Evolutionary conservation across 2,329 filamentous ascomycete genomes (phyloP), one percentile per base, ranked within the genome.

Genomic region (Ampelomyces quisqualis): DNA sequence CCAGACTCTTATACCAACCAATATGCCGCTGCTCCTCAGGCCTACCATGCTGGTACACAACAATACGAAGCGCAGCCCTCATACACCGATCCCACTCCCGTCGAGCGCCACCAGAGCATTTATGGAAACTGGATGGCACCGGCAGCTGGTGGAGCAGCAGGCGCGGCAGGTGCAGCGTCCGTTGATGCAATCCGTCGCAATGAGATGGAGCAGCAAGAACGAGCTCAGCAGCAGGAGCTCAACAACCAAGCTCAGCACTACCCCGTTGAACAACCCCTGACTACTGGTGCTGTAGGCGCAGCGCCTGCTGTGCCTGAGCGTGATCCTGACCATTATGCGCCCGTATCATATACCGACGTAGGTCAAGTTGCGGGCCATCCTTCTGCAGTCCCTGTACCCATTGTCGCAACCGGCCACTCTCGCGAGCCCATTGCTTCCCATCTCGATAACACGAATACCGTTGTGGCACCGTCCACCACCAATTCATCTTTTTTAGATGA

Each of bases 111-210:
- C 34, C 65, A 69, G 44, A 76, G 70, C 47, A 64, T 71, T 36
- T 76, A 78, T 41, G 74, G 74, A 11, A 70, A 76, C 20, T 82
- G 78, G 77, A 74, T 81, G 67, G 73, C 70, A 15, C 75, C 75
- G 22, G 70, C 68, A n/a, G 73, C 71, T 14, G 73, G 68, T 7
- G 71, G 71, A 22, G 68, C 68, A 21, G 63, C 62, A 9, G 66
- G 70, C 21, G 72, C 72, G 29, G 72, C 69, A 20, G 51, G 67
- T 13, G 70, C 70, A 6, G 58, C 51, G 5, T n/a, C n/a, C n/a
- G n/a, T n/a, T n/a, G 65, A 62, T 44, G 62, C 57, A 7, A 64
- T 67, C 31, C 58, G 48, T 9, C 56, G 48, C n/a, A 57, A 62
- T n/a, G 58, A 67, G 32, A 37, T 53, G 40, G 51, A 63, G 36